Conservation (phyloP, 176 grass and related monocot species). For the Tillandsia leiboldiana region DNA sequence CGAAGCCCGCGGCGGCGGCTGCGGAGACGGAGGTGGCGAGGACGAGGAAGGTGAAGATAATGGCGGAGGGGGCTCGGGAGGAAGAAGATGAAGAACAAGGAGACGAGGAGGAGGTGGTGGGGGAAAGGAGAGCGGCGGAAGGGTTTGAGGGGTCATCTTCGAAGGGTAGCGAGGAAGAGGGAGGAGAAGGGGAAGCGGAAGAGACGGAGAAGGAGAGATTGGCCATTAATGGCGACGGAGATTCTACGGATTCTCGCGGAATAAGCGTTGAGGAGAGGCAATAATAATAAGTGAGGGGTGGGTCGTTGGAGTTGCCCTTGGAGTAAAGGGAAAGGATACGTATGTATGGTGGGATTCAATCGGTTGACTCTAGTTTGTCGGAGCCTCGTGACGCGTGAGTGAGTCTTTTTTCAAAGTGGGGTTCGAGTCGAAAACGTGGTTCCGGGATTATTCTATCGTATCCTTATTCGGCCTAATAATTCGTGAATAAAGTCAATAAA, state of each 20-base stretch:
- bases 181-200: background rate
- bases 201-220: constrained; percentile 5
- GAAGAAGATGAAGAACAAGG: constrained; percentile 13
- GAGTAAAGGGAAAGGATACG: no score
- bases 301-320: no score
- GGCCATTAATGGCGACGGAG: background rate
- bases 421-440: no score
- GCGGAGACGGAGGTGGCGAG: constrained; percentile 25
- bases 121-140: background rate
- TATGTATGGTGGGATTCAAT: no score
- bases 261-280: no score
- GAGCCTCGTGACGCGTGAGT: no score
- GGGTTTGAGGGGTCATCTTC: constrained; percentile 19
- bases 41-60: constrained; percentile 1
- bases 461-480: no score
- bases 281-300: no score
- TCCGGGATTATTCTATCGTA: no score
- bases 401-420: no score
- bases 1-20: constrained; percentile 10
- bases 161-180: background rate
- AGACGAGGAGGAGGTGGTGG: background rate
- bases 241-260: background rate
- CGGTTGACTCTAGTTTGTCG: no score
- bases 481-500: no score
- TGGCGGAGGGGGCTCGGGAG: background rate